phyloP scores from a whole-genome alignment of 2,329 filamentous ascomycete genomes.

The Alternaria sp. region DNA sequence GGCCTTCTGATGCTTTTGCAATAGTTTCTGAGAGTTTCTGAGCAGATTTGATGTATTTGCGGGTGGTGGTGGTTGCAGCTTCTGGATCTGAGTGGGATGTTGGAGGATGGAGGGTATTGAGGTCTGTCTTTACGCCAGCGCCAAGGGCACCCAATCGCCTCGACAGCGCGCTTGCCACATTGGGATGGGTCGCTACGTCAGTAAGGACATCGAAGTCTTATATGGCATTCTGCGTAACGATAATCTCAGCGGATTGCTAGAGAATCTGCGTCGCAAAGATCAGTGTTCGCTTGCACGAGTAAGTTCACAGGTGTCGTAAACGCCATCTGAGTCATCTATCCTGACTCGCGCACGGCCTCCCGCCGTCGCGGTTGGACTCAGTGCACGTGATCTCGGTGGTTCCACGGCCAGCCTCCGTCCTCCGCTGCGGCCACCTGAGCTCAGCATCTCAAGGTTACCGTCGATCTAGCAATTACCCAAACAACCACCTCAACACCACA shows the following conservation, averaged over 20 bases:
- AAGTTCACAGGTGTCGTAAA: not conserved
- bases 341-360: slow-evolving; percentile 16
- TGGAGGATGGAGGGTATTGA: slow-evolving; percentile 22
- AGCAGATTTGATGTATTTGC: slow-evolving; percentile 10
- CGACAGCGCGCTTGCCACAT: not conserved
- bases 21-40: slow-evolving; percentile 10
- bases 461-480: slow-evolving; percentile 24
- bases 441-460: slow-evolving; percentile 30
- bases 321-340: slow-evolving; percentile 12
- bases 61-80: slow-evolving; percentile 26
- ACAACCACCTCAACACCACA: slow-evolving; percentile 10
- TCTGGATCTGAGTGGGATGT: slow-evolving; percentile 25
- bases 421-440: slow-evolving; percentile 33
- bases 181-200: not conserved
- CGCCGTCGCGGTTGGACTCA: not conserved
- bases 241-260: not conserved
- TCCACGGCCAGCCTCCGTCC: slow-evolving; percentile 28
- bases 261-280: not conserved
- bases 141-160: slow-evolving; percentile 8
- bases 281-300: slow-evolving; percentile 3
- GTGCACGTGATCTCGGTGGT: slow-evolving; percentile 17
- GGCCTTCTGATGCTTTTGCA: slow-evolving; percentile 7
- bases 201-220: not conserved
- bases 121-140: slow-evolving; percentile 9
- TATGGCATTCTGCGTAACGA: not conserved